A percentile compares a stretch with the other conserved stretches of the same genome.
Evolutionary conservation across 495 filamentous ascomycete genomes (phyloP).

Genomic region (Wilcoxina mikolae): DNA sequence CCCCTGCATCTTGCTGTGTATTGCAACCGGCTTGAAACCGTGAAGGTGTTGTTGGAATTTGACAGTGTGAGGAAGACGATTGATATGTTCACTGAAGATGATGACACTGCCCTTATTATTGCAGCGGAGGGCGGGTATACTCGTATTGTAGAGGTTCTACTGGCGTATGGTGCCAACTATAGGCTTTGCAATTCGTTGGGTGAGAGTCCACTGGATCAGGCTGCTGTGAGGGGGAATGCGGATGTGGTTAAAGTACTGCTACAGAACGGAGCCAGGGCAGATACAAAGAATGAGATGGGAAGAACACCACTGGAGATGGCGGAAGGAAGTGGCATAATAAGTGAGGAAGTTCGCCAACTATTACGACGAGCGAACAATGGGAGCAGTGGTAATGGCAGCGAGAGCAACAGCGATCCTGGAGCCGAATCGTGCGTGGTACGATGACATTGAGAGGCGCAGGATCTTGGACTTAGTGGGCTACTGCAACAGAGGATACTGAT

Average conservation of each 20-base stretch:
- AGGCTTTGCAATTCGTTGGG: not conserved
- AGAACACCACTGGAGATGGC: not conserved
- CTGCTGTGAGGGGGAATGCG: not conserved
- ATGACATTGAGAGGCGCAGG: no score
- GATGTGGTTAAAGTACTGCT: not conserved
- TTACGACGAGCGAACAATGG: no score
- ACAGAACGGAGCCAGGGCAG: not conserved
- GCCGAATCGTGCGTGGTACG: no score
- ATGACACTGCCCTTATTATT: not conserved
- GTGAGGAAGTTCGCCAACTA: not conserved
- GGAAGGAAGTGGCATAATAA: not conserved
- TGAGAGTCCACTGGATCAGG: not conserved
- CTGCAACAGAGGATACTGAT: no score
- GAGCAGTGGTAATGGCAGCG: no score
- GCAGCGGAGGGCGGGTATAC: not conserved
- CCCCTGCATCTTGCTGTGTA: not conserved
- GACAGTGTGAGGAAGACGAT: not conserved
- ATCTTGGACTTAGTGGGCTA: no score
- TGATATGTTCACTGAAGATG: not conserved
- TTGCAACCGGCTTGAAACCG: not conserved
- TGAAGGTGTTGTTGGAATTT: not conserved
- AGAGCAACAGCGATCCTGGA: no score
- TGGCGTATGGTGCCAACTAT: not conserved
- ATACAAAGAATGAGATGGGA: not conserved
- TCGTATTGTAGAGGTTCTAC: not conserved